phyloP scores from a whole-genome alignment of 371 early-diverging fungal species.

The Batrachochytrium dendrobatidis region DNA sequence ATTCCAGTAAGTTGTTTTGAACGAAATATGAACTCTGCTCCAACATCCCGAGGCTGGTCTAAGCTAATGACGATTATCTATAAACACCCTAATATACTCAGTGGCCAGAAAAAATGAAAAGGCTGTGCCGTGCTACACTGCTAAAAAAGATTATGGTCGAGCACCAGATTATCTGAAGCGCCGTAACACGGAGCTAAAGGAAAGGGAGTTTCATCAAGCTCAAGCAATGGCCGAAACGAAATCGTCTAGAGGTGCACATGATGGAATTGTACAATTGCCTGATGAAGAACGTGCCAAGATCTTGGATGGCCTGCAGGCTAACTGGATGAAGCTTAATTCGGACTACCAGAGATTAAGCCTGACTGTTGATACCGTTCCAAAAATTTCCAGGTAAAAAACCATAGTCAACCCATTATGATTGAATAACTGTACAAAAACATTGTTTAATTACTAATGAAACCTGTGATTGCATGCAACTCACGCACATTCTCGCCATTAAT shows the following conservation, averaged over 20 bases:
- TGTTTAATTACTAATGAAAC: too few relatives aligned
- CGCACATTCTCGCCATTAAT: too few relatives aligned
- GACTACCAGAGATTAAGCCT: constrained; percentile 45
- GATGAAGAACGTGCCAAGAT: constrained; percentile 39
- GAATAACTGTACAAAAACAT: too few relatives aligned
- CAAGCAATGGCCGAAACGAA: constrained; percentile 12
- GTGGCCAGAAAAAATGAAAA: constrained; percentile 25
- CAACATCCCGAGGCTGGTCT: too few relatives aligned
- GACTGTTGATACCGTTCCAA: constrained; percentile 50
- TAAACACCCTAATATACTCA: constrained; percentile 7
- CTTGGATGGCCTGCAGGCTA: constrained; percentile 37
- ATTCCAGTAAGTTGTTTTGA: constrained; percentile 30
- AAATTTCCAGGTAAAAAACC: constrained; percentile 44
- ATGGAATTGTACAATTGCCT: constrained; percentile 33
- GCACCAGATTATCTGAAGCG: constrained; percentile 32
- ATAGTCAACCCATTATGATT: background rate
- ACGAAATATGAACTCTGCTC: too few relatives aligned
- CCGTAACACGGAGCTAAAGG: constrained; percentile 13
- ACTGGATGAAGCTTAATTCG: constrained; percentile 41
- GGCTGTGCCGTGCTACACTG: constrained; percentile 19
- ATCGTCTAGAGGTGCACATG: background rate
- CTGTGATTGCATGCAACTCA: too few relatives aligned
- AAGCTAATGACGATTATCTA: too few relatives aligned
- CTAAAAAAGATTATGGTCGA: constrained; percentile 40
- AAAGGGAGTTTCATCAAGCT: constrained; percentile 6